Base-by-base conservation (phyloP, 148 eudicot species). In the Cornus suecica region DNA sequence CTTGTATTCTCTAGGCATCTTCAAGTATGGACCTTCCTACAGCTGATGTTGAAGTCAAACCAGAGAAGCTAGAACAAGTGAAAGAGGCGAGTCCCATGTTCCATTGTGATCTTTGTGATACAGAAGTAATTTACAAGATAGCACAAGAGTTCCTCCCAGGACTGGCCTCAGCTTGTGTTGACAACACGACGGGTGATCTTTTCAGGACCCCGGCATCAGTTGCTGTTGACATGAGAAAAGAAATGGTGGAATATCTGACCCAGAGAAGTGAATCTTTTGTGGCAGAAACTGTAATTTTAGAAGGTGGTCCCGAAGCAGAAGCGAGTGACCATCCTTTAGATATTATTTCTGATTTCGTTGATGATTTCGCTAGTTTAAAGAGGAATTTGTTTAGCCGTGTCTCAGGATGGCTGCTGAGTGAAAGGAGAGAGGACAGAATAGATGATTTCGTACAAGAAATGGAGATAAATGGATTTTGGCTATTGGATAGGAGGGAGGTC, bases 401-500 rank as follows among this genome's bases (percentile, higher is more conserved):
- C 76, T 92, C 99, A 2, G 92, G 91, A 30, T 91, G 92, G 97
- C 45, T 95, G 29, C 86, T 95, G 69, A 95, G 91, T 82, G 99
- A 95, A 9, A 85, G 80, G 83, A 85, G 97, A 70, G 99, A 95
- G 42, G 97, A 95, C 79, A 86, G 84, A 76, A 88, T 95, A 56
- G 99, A 95, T 80, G 99, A 95, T 69, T 90, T 95, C 75, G 87
- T 85, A 28, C 97, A 93, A 74, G 97, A 91, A 66, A 92, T 95
- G 97, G 97, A 92, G 69, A 28, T 88, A 30, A 87, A 88, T 69
- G 97, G 99, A 65, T 95, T 95, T 78, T 95, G 99, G 99, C 31
- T 90, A 74, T 72, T 95, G 80, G 96, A 84, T 72, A 83, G 90
- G 85, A 92, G 99, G 72, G 97, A 91, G 76, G 45, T 76, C 31